Base-by-base conservation (phyloP, 179 eudicot genomes). In the Silene coronaria region DNA sequence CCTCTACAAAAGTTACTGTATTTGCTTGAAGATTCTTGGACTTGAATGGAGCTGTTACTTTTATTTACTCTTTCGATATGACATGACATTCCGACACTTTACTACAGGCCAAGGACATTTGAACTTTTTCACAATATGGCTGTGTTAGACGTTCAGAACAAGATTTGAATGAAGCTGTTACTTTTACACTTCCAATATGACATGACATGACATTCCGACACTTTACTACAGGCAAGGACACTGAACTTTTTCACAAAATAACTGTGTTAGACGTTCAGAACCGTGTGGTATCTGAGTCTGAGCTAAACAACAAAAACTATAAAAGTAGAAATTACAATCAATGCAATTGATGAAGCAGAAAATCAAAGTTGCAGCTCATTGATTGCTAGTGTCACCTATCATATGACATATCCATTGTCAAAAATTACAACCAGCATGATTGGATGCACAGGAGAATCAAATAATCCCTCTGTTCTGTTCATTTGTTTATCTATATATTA, bases 351-450 rank as follows among this genome's bases (percentile, higher is more conserved):
- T 34, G 38, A 38, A 38, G 45, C 45, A 38, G 1, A 38, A 38
- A 38, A 38, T 38, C 30, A 79, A 30, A 63, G 55, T 34, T 51
- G 38, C 58, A 27, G 68, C 67, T 66, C 45, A 80, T 17, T 51
- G 27, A 24, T 62, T 76, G 27, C 51, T 71, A 71, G 58, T 77
- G 74, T 77, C 83, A 80, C 70, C 59, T 67, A 70, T 73, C 38
- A 34, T n/a, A n/a, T n/a, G n/a, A n/a, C 67, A 68, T 64, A 68
- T 74, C 70, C 57, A 80, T 77, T 45, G 74, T 70, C 36, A 81
- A 77, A 76, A 74, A 74, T 81, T 77, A 81, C 84, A 77, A 62
- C 72, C 63, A 30, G 72, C 73, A 53, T 77, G 63, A 65, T 61
- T 53, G 67, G 59, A 62, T 27, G 17, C 61, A 51, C 23, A 67